Base-by-base conservation (phyloP, 1,139 yeast genomes). In the Candida buenavistaensis region DNA sequence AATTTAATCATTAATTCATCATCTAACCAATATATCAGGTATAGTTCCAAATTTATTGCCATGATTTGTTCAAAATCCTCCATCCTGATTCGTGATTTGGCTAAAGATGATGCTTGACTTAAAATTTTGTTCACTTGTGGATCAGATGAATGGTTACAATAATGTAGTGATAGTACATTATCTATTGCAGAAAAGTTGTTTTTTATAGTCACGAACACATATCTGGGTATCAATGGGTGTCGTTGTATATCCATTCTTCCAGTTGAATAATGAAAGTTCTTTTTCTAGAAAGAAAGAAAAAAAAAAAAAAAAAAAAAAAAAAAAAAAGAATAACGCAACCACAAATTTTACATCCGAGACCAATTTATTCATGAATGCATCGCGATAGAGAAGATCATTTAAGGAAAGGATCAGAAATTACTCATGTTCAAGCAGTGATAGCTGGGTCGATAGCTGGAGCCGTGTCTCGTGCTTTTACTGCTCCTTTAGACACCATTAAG, bases 401-500 rank as follows among this genome's bases (percentile, higher is more conserved):
- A 26, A 57, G 66, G 33, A 68, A 67, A 44, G 84, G 82, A 2
- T 61, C 74, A 5, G 51, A 63, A 6, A 81, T 75, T 0, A 46
- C 73, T 2, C 58, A 78, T 0, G 37, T 47, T 21, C 65, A 68
- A 44, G 61, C 75, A n/a, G 47, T 79, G 2, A 35, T 81, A 2
- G 86, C 94, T 0, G 96, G 95, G 1, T 79, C 85, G 0, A 48
- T 75, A 0, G 81, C 95, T 0, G 96, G 96, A 0, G 74, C 86
- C 2, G 58, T 75, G 0, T 79, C 86, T 8, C 61, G 94, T 38
- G 78, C 81, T 37, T 67, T 82, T 15, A 83, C 92, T 0, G 95
- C 98, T 0, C 98, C 98, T 1, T 59, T 92, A 36, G 98, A 92
- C 54, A 86, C 92, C 4, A 57, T 92, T 32, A 92, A 92, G 62